Percentiles rank a stretch among this genome's conserved stretches.
These are phyloP conservation scores for Nannochloropsis salina DNA, from an alignment of 108 stramenopile species.

Conservation along the genomic window DNA sequence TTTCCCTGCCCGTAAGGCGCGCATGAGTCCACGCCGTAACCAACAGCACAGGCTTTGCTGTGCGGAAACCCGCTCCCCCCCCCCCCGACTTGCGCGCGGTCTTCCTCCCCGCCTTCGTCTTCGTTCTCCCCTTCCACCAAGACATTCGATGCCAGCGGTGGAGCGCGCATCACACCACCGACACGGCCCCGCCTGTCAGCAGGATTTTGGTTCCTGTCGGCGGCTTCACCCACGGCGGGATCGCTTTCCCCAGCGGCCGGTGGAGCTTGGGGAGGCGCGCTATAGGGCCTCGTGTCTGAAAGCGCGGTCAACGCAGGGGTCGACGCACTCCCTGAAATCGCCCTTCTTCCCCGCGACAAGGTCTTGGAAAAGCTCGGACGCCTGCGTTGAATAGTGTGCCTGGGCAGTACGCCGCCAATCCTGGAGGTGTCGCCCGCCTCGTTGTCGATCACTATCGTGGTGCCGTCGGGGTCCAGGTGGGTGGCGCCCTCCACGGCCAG, in stretches of 20 bases:
- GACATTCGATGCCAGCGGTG: background rate
- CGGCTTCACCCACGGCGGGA: background rate
- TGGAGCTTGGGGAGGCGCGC: background rate
- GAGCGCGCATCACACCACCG: too few species aligned
- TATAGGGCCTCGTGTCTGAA: background rate
- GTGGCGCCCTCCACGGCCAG: background rate
- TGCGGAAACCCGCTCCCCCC: background rate
- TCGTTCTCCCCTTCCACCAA: background rate
- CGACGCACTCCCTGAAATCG: background rate
- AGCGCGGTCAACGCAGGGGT: background rate
- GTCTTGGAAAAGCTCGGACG: background rate
- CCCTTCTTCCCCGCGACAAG: background rate
- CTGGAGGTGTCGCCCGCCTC: background rate
- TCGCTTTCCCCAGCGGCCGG: background rate
- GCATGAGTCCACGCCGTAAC: background rate
- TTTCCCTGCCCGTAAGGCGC: background rate
- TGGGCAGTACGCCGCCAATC: background rate
- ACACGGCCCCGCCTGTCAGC: too few species aligned
- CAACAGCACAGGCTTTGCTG: background rate
- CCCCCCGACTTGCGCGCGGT: background rate
- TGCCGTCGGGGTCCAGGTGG: background rate
- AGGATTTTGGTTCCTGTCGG: too few species aligned
- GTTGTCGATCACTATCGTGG: background rate
- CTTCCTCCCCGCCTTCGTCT: background rate
- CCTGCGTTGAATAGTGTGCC: background rate